Evolutionary conservation across 2,329 filamentous ascomycete species (phyloP).

Genomic region (Albifimbria verrucaria): DNA sequence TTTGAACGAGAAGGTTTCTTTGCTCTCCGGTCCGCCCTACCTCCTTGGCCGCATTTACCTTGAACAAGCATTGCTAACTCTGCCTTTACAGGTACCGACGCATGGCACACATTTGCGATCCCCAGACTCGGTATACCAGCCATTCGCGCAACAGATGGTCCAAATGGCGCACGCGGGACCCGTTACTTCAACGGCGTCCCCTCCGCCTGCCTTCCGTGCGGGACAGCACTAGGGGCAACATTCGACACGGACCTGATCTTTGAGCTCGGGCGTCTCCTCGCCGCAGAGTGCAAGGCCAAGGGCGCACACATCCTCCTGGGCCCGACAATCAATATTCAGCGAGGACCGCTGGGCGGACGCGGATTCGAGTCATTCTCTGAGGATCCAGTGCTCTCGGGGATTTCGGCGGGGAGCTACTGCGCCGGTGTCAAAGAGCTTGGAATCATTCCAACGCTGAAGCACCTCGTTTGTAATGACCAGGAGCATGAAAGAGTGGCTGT

Average conservation of each 20-base stretch:
- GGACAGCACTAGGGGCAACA: constrained; percentile 11
- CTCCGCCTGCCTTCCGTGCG: constrained; percentile 9
- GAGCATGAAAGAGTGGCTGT: constrained; percentile 11
- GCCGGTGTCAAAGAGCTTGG: constrained; percentile 32
- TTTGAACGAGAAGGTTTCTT: background rate
- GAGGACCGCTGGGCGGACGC: constrained; percentile 34
- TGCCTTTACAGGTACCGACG: constrained; percentile 13
- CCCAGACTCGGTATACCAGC: constrained; percentile 9
- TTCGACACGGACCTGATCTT: constrained; percentile 9
- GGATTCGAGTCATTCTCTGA: constrained; percentile 38
- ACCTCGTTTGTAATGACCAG: constrained; percentile 37
- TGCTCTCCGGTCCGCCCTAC: background rate
- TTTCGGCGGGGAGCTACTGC: constrained; percentile 24
- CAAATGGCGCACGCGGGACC: constrained; percentile 14
- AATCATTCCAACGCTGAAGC: constrained; percentile 37
- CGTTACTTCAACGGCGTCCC: constrained; percentile 11
- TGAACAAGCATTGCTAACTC: background rate
- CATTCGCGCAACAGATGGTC: constrained; percentile 15
- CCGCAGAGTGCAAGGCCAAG: constrained; percentile 7
- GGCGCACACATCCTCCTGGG: background rate
- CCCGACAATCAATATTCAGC: constrained; percentile 30
- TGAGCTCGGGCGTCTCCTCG: constrained; percentile 6
- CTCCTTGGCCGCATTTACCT: background rate
- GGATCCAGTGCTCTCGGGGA: constrained; percentile 35
- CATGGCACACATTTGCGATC: constrained; percentile 16